Base-by-base conservation (phyloP, 106 monocot species). In the Gastrodia elata region DNA sequence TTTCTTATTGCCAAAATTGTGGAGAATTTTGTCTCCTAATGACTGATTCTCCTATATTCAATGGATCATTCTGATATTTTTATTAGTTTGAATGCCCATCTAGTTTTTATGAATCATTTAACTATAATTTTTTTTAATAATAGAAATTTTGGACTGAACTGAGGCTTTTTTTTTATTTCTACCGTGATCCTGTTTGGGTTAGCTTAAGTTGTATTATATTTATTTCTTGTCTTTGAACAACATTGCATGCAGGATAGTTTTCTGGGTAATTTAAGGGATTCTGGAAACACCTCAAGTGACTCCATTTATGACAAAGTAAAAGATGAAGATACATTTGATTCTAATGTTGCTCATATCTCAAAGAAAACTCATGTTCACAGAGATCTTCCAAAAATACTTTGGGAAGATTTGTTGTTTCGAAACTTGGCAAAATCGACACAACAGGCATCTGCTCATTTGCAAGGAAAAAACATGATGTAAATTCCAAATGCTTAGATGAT, bases 401-500 rank as follows among this genome's bases (percentile, higher is more conserved):
- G 24, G 65, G 35, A 2, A 65, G 15, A 35, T 16, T 65, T 8
- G 15, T 33, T 14, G 16, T 34, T 35, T 14, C 57, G 35, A 37
- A 13, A 20, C 38, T 8, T 38, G 4, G 27, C 14, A 36, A 70
- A 22, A 58, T 6, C 22, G 58, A 46, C 38, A 68, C 15, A 57
- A 8, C 72, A 35, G 67, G 64, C 52, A 32, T 71, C 26, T 15
- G 38, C 41, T 75, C 64, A 24, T 56, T 68, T 75, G 36, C 18
- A 34, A 11, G 37, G 46, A 59, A 78, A 64, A 49, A 38, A 26
- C 25, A 46, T 64, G 78, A 65, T 39, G 20, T 5, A 11, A n/a
- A 69, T 64, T 38, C 13, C 38, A 71, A 65, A 73, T n/a, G 22
- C 61, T 68, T 49, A 27, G 37, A 55, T 65, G 34, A 41, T 58